Conservation (phyloP, 306 rosid species). For the Cicer yamashitae region DNA sequence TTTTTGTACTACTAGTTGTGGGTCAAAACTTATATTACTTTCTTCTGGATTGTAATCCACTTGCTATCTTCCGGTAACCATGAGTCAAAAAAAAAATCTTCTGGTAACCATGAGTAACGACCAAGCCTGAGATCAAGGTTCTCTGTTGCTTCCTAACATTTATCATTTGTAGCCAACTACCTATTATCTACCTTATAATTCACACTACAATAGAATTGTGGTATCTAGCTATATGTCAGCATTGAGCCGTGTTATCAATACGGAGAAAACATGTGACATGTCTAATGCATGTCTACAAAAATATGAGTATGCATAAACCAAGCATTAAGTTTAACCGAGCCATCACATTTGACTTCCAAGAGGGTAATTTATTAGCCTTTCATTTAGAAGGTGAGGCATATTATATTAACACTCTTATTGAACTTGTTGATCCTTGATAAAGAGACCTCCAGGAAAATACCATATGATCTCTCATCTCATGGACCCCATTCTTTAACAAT, state of each 20-base stretch:
- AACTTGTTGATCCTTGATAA: neutral
- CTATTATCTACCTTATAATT: neutral
- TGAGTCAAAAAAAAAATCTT: too few relatives aligned
- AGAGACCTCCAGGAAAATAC: conserved; percentile 7
- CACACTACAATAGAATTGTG: neutral
- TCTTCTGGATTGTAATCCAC: too few relatives aligned
- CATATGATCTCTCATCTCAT: conserved; percentile 30
- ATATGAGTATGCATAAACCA: neutral
- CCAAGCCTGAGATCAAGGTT: neutral
- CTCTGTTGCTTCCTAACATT: conserved; percentile 25
- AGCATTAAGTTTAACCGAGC: neutral
- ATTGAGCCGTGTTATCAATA: neutral
- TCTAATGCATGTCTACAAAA: conserved; percentile 14
- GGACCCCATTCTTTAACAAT: conserved; percentile 17
- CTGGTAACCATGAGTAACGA: neutral
- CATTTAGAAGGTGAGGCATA: neutral
- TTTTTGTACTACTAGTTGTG: neutral
- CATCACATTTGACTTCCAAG: conserved; percentile 22
- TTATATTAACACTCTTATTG: neutral
- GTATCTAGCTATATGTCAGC: neutral
- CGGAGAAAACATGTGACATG: conserved; percentile 21
- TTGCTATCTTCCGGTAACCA: too few relatives aligned
- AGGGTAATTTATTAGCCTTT: neutral
- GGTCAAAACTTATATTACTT: neutral
- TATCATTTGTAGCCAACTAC: neutral